Evolutionary conservation across 2,329 filamentous ascomycete species (phyloP).

Genomic region (Daldinia eschscholtzii): DNA sequence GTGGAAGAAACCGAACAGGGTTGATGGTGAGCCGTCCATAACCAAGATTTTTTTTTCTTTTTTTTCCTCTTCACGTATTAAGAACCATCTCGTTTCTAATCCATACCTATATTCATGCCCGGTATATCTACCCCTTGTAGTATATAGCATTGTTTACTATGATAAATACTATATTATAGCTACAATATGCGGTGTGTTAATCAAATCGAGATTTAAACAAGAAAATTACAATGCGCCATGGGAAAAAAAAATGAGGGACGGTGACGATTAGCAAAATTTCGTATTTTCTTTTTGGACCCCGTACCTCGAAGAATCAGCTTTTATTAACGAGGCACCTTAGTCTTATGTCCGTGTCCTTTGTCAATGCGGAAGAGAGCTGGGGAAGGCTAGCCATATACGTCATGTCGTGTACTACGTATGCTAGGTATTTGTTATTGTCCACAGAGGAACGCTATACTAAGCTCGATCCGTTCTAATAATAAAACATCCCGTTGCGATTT

Average conservation of each 20-base stretch:
- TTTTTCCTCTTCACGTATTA: background rate
- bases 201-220: background rate
- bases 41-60: conserved; percentile 12
- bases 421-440: conserved; percentile 1
- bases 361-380: background rate
- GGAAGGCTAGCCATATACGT: background rate
- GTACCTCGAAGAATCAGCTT: background rate
- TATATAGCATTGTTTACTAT: conserved; percentile 8
- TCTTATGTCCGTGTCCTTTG: background rate
- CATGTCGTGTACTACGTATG: background rate
- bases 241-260: background rate
- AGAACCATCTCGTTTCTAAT: conserved; percentile 8
- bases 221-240: background rate
- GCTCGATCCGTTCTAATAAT: conserved; percentile 7
- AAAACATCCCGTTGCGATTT: conserved; percentile 3
- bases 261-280: conserved; percentile 1
- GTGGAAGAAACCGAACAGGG: conserved; percentile 24
- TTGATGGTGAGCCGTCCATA: background rate
- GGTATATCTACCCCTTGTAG: conserved; percentile 11
- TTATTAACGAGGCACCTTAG: background rate
- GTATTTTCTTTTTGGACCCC: conserved; percentile 4
- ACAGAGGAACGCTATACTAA: background rate
- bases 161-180: conserved; percentile 8
- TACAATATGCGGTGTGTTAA: conserved; percentile 24
- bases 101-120: conserved; percentile 20